These are phyloP conservation scores for Plantago ovata DNA, from an alignment of 257 asterid genomes.

Conservation along the genomic window DNA sequence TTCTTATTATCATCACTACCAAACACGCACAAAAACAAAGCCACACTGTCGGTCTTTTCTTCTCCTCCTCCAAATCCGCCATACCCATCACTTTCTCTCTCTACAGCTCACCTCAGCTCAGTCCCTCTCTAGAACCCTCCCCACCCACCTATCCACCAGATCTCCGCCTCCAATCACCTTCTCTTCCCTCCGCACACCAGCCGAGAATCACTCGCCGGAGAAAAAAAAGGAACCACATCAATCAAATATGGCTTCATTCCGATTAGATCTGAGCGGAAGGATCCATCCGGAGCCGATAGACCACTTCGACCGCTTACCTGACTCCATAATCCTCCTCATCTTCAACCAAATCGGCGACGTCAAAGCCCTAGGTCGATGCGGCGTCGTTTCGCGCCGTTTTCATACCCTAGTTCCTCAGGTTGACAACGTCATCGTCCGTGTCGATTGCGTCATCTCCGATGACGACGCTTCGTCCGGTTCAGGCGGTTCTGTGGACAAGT, in stretches of 20 bases:
- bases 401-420: constrained; percentile 78
- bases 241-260: too few relatives aligned
- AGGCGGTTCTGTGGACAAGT: constrained; percentile 32
- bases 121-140: neutral
- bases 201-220: constrained; percentile 31
- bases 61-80: neutral
- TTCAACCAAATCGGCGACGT: constrained; percentile 92
- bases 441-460: constrained; percentile 91
- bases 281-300: constrained; percentile 53
- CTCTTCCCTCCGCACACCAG: constrained; percentile 29
- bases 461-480: constrained; percentile 52
- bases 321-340: constrained; percentile 61
- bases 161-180: neutral
- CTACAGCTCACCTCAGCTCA: neutral
- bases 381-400: constrained; percentile 67
- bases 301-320: constrained; percentile 72
- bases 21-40: neutral
- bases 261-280: too few relatives aligned
- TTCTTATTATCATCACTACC: neutral
- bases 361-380: constrained; percentile 80
- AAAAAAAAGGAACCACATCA: too few relatives aligned
- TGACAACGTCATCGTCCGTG: constrained; percentile 81
- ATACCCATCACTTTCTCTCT: neutral
- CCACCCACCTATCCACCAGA: neutral
- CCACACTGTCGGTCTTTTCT: neutral